Evolutionary conservation across 441 rosid genomes (phyloP).

Genomic region (Pelargonium cotyledonis): DNA sequence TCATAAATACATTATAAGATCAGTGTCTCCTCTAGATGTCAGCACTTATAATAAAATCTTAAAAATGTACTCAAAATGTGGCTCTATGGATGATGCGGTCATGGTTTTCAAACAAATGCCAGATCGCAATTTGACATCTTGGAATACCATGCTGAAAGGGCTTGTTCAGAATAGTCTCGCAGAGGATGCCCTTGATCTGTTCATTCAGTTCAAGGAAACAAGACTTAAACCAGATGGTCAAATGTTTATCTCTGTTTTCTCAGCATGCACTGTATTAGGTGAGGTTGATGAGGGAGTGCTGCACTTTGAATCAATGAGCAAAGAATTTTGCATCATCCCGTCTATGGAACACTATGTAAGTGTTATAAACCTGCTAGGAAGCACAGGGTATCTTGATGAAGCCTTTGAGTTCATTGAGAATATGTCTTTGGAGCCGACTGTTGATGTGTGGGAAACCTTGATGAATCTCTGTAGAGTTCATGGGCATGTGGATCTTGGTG

Average conservation of each 20-base stretch:
- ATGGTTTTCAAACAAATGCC: conserved; percentile 49
- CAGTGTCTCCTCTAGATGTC: conserved; percentile 30
- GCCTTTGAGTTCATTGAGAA: conserved; percentile 63
- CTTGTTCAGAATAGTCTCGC: conserved; percentile 61
- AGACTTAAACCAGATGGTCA: conserved; percentile 56
- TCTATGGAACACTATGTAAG: conserved; percentile 56
- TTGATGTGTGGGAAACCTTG: conserved; percentile 64
- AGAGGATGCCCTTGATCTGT: conserved; percentile 79
- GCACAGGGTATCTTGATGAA: conserved; percentile 63
- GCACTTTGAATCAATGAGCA: conserved; percentile 66
- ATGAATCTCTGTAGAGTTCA: conserved; percentile 68
- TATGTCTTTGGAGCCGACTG: conserved; percentile 57
- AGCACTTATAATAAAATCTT: conserved; percentile 40
- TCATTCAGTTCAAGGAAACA: conserved; percentile 49
- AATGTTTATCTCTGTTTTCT: conserved; percentile 55
- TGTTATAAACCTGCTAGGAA: conserved; percentile 62
- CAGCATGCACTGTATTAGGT: conserved; percentile 57
- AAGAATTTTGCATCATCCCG: conserved; percentile 50
- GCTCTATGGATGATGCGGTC: conserved; percentile 42
- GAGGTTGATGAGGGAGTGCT: conserved; percentile 66
- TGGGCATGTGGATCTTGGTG: conserved; percentile 77
- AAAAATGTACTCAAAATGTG: conserved; percentile 66
- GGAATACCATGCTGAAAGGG: conserved; percentile 60
- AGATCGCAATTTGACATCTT: conserved; percentile 44
- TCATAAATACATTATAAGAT: conserved; percentile 42